Conservation (phyloP, 1,139 yeast species). For the Debaryomyces subglobosus region DNA sequence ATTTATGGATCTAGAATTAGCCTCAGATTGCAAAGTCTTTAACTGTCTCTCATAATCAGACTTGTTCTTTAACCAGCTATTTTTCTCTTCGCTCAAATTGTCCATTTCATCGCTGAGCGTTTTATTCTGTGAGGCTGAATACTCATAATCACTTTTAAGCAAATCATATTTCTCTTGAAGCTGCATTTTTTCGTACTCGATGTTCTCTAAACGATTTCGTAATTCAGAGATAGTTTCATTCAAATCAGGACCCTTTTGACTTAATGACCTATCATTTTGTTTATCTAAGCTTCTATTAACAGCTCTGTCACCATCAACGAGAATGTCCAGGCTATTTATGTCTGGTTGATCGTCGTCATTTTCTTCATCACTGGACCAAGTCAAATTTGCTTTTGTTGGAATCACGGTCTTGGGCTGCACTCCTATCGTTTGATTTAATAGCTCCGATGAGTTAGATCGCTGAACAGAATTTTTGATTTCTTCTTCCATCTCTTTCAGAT, state of each 20-base stretch:
- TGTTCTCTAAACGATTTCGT: constrained; percentile 13
- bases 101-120: constrained; percentile 28
- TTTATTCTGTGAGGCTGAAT: constrained; percentile 25
- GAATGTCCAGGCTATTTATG: constrained; percentile 4
- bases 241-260: constrained; percentile 4
- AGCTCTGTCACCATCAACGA: constrained; percentile 4
- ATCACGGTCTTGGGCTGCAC: constrained; percentile 66
- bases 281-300: not conserved
- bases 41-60: constrained; percentile 4
- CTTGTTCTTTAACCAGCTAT: constrained; percentile 11
- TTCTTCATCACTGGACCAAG: constrained; percentile 85
- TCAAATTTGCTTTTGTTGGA: constrained; percentile 75
- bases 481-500: constrained; percentile 10
- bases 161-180: constrained; percentile 22
- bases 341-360: constrained; percentile 17
- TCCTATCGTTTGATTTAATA: constrained; percentile 39
- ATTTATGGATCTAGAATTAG: not conserved
- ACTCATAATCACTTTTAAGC: constrained; percentile 29
- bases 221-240: constrained; percentile 16
- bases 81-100: constrained; percentile 19
- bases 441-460: constrained; percentile 12
- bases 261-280: not conserved
- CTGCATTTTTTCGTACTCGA: constrained; percentile 19
- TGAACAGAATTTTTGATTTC: constrained; percentile 4
- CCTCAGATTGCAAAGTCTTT: not conserved